Base-by-base conservation (phyloP, 192 early-diverging fungal genomes). In the Backusella morwellensis region DNA sequence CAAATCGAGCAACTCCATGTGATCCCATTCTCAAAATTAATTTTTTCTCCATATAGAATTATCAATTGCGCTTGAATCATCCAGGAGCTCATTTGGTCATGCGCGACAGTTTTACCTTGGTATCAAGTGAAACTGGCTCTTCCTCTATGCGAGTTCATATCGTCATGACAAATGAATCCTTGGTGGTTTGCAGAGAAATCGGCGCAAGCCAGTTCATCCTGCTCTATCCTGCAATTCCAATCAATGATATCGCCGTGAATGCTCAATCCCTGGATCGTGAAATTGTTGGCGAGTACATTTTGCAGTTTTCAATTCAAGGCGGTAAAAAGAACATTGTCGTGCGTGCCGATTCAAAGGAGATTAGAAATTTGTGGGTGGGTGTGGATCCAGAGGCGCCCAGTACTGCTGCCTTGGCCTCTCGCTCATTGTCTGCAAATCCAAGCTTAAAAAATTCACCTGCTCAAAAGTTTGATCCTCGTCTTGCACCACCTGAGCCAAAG, bases 181-280 rank as follows among this genome's bases (percentile, higher is more conserved):
- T 70, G 0, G 76, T 81, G 29, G 71, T 78, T 5, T 21, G 42
- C n/a, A 77, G 75, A 29, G 76, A 80, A 29, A 42, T 66, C 6
- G 44, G 72, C 26, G 79, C 85, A 21, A 77, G 75, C 44, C 81
- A 81, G 72, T 80, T 72, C 26, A 68, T 70, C 8, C 50, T 89
- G 15, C 70, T 89, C 21, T 89, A 84, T 70, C 85, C 86, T 70
- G 85, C 88, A 17, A 71, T 89, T 29, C 76, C 82, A 1, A 76
- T 83, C 11, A 80, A 76, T 70, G 85, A 88, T 78, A 80, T 89
- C 14, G 29, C 50, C 8, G 78, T 86, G 8, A 73, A 66, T 3
- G 29, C 75, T 26, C 19, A 34, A 4, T 75, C 75, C 0, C 11
- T 75, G 5, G 75, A 75, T 11, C 54, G 75, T 38, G 75, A 75